These are phyloP conservation scores for Leccinum barrowsii DNA, from an alignment of 768 basidiomycete genomes.

Conservation along the genomic window DNA sequence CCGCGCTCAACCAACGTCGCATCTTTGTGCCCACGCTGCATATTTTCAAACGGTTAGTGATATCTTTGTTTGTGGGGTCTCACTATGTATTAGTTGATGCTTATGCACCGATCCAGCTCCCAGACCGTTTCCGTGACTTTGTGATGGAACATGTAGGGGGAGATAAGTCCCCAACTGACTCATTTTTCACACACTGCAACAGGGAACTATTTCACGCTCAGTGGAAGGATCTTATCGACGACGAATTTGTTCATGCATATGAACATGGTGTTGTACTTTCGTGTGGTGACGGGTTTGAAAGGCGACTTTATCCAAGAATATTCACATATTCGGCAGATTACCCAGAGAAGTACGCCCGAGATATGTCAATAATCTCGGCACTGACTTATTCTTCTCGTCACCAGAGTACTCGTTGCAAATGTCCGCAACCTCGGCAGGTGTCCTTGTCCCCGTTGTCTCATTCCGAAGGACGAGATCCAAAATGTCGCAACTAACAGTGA, in stretches of 20 bases:
- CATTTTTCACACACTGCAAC: neutral
- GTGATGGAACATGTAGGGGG: neutral
- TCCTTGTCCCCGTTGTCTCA: too few species aligned
- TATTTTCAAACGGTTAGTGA: conserved; percentile 9
- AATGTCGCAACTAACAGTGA: too few species aligned
- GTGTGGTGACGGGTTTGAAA: neutral
- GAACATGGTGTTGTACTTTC: neutral
- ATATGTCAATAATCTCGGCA: neutral
- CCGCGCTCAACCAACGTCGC: conserved; percentile 9
- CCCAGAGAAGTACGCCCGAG: neutral
- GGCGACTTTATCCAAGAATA: neutral
- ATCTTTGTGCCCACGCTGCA: conserved; percentile 7
- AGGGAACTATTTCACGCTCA: neutral
- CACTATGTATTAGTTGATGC: neutral
- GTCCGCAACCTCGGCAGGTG: too few species aligned
- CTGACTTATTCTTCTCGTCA: neutral
- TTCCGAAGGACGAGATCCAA: too few species aligned
- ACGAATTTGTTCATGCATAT: neutral
- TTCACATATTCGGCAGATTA: neutral
- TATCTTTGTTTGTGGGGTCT: neutral
- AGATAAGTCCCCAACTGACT: neutral
- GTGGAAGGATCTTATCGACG: neutral
- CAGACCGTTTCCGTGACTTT: neutral
- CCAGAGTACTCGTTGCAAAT: too few species aligned
- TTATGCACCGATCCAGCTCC: neutral